Evolutionary conservation across 129 eudicot species (phyloP).

Genomic region (Arctium lappa): DNA sequence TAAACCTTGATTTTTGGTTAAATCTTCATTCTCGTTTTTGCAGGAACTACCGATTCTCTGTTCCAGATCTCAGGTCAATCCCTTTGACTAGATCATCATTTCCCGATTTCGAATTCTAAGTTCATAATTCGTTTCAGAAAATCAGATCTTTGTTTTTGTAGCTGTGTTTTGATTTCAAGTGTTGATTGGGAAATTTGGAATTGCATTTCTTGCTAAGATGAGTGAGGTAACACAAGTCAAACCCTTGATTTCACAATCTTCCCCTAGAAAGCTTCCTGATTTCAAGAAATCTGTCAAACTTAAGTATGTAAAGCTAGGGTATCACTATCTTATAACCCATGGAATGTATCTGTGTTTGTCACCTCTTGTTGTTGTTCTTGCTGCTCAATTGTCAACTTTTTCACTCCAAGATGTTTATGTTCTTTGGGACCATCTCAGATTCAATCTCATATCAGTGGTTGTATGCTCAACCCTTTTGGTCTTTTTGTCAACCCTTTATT

Average conservation of each 20-base stretch:
- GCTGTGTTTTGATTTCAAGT: not conserved
- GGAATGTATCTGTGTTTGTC: slow-evolving; percentile 75
- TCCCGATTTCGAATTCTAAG: not conserved
- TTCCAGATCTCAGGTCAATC: slow-evolving; percentile 22
- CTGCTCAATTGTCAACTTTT: slow-evolving; percentile 74
- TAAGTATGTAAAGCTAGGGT: slow-evolving; percentile 82
- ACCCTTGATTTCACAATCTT: slow-evolving; percentile 57
- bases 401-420: slow-evolving; percentile 55
- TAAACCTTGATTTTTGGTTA: slow-evolving; percentile 9
- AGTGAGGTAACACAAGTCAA: slow-evolving; percentile 47
- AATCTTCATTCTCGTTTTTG: slow-evolving; percentile 13
- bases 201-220: slow-evolving; percentile 32
- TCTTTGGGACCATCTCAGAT: slow-evolving; percentile 78
- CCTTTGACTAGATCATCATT: not conserved
- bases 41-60: slow-evolving; percentile 26
- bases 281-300: slow-evolving; percentile 78
- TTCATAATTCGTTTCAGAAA: not conserved
- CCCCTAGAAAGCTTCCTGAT: slow-evolving; percentile 66
- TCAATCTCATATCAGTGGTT: slow-evolving; percentile 69
- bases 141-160: slow-evolving; percentile 15
- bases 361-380: slow-evolving; percentile 64
- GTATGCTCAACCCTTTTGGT: slow-evolving; percentile 72
- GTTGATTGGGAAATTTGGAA: not conserved
- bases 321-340: slow-evolving; percentile 82
- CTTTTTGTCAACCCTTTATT: slow-evolving; percentile 69